Evolutionary conservation across 306 rosid species (phyloP).

Genomic region (Rubus idaeus): DNA sequence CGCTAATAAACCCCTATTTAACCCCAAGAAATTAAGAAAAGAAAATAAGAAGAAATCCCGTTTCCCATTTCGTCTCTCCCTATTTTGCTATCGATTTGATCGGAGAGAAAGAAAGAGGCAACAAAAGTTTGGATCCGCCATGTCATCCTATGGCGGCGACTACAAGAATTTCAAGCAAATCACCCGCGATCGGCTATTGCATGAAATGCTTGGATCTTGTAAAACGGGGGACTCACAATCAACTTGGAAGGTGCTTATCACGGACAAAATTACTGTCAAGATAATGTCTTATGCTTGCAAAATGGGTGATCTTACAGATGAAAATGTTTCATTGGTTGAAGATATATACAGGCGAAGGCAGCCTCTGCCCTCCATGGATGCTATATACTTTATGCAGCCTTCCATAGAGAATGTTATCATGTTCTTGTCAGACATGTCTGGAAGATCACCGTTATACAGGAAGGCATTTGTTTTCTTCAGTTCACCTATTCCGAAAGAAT

Average conservation of each 20-base stretch:
- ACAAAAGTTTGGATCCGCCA: conserved; percentile 14
- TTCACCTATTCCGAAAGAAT: conserved; percentile 69
- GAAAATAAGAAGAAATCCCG: no score
- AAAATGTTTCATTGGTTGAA: conserved; percentile 98
- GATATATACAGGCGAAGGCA: conserved; percentile 93
- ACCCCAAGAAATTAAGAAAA: no score
- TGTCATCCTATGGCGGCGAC: conserved; percentile 51
- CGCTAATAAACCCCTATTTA: no score
- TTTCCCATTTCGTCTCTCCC: not conserved
- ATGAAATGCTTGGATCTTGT: conserved; percentile 79
- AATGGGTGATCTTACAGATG: conserved; percentile 92
- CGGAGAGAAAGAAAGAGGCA: conserved; percentile 11
- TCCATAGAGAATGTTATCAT: conserved; percentile 73
- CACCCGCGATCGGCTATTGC: conserved; percentile 70
- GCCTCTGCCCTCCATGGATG: conserved; percentile 88
- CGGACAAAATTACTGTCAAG: conserved; percentile 91
- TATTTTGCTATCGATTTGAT: conserved; percentile 12
- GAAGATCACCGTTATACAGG: conserved; percentile 80
- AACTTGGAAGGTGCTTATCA: conserved; percentile 94
- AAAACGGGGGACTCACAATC: conserved; percentile 83
- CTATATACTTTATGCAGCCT: conserved; percentile 92
- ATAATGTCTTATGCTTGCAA: conserved; percentile 92
- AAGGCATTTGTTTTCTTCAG: conserved; percentile 97
- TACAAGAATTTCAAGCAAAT: conserved; percentile 53
- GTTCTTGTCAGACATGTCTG: conserved; percentile 92